These are phyloP conservation scores for Penicillium daleae DNA, from an alignment of 495 filamentous ascomycete species.

Conservation along the genomic window DNA sequence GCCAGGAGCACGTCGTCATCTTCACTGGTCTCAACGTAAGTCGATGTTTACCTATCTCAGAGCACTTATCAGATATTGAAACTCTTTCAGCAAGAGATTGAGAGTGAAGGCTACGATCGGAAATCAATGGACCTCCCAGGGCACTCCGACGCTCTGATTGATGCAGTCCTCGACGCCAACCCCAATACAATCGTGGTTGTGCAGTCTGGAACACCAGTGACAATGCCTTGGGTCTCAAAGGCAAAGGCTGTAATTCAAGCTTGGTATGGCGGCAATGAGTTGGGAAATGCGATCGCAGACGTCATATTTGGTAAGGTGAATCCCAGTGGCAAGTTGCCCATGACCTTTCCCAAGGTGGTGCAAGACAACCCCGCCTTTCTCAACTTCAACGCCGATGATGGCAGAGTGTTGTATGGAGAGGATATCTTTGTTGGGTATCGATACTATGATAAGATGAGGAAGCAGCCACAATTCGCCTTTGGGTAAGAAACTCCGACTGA, in stretches of 20 bases:
- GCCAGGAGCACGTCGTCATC: too few relatives aligned
- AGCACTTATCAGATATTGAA: too few relatives aligned
- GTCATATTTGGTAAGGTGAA: slow-evolving; percentile 60
- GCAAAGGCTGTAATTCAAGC: slow-evolving; percentile 73
- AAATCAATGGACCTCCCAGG: slow-evolving; percentile 39
- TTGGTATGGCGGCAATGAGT: slow-evolving; percentile 72
- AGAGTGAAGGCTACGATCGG: slow-evolving; percentile 3
- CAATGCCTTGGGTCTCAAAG: slow-evolving; percentile 78
- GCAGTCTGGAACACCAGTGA: slow-evolving; percentile 82
- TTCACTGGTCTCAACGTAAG: too few relatives aligned
- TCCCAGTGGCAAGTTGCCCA: slow-evolving; percentile 58
- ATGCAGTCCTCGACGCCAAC: slow-evolving; percentile 69
- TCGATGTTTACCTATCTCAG: too few relatives aligned
- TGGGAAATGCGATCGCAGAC: slow-evolving; percentile 65
- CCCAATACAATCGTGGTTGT: slow-evolving; percentile 77
- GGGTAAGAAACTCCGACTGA: too few relatives aligned
- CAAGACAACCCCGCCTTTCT: too few relatives aligned
- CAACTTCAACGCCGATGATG: too few relatives aligned
- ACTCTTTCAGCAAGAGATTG: too few relatives aligned
- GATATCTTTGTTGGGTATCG: too few relatives aligned
- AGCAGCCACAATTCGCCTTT: too few relatives aligned
- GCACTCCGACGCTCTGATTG: slow-evolving; percentile 75
- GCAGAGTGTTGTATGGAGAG: too few relatives aligned
- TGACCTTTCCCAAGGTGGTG: slow-evolving; percentile 51
- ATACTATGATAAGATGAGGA: too few relatives aligned